Evolutionary conservation across 1,139 yeast genomes (phyloP).

Genomic region (Hansenula anomala): DNA sequence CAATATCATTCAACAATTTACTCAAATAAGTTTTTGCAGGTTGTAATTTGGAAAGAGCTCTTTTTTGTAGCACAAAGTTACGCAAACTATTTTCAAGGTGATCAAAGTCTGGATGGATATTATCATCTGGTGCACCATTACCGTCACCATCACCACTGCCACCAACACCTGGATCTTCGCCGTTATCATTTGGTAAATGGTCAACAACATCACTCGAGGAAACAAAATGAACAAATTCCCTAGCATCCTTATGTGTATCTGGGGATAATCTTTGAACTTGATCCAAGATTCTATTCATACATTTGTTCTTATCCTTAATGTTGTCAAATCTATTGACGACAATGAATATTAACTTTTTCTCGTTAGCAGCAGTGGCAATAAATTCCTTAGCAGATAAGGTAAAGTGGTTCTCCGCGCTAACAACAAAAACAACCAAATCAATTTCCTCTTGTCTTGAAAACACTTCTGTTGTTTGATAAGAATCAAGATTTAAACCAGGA

Average conservation of each 20-base stretch:
- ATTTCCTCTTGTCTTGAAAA: slow-evolving; percentile 97
- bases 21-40: slow-evolving; percentile 86
- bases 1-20: slow-evolving; percentile 66
- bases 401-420: slow-evolving; percentile 92
- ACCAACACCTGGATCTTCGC: slow-evolving; percentile 25
- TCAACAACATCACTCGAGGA: slow-evolving; percentile 47
- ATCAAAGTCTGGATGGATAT: slow-evolving; percentile 61
- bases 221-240: slow-evolving; percentile 92
- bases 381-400: slow-evolving; percentile 94
- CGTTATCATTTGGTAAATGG: slow-evolving; percentile 32
- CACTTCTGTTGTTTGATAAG: slow-evolving; percentile 91
- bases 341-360: slow-evolving; percentile 86
- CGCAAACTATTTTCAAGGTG: slow-evolving; percentile 80
- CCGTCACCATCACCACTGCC: slow-evolving; percentile 34
- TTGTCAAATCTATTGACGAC: slow-evolving; percentile 91
- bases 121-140: slow-evolving; percentile 27
- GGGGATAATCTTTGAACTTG: slow-evolving; percentile 90
- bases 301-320: slow-evolving; percentile 73
- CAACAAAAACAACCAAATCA: slow-evolving; percentile 93
- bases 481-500: slow-evolving; percentile 93
- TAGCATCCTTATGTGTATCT: slow-evolving; percentile 80
- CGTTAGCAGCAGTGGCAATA: slow-evolving; percentile 85
- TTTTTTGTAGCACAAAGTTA: slow-evolving; percentile 80
- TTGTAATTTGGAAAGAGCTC: slow-evolving; percentile 81
- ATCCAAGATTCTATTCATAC: slow-evolving; percentile 70